Evolutionary conservation across 352 stramenopile species (phyloP).

Genomic region (Globisporangium megalacanthum): DNA sequence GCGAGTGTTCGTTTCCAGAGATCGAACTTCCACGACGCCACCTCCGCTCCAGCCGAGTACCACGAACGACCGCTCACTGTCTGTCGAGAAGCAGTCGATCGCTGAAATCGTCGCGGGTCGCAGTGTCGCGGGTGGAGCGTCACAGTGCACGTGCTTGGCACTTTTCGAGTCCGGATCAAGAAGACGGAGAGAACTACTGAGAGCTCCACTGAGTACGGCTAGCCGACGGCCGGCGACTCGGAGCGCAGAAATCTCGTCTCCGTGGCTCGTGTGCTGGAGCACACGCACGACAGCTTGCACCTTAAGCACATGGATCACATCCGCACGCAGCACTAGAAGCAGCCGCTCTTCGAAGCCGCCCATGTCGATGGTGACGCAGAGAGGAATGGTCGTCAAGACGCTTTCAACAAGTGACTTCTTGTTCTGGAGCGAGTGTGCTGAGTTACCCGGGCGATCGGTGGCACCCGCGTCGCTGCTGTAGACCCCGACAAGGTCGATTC

Average conservation of each 20-base stretch:
- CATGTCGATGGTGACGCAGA: constrained; percentile 55
- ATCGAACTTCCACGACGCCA: constrained; percentile 36
- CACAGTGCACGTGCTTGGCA: background rate
- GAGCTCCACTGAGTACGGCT: constrained; percentile 7
- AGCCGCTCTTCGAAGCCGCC: constrained; percentile 40
- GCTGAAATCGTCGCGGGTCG: constrained; percentile 13
- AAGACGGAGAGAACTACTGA: background rate
- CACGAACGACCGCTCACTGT: constrained; percentile 16
- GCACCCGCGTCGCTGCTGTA: constrained; percentile 10
- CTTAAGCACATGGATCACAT: constrained; percentile 67
- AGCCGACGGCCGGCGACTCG: constrained; percentile 12
- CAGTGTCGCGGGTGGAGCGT: constrained; percentile 3
- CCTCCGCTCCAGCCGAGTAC: constrained; percentile 48
- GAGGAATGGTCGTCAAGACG: constrained; percentile 10
- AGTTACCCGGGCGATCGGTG: constrained; percentile 5
- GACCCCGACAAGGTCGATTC: constrained; percentile 23
- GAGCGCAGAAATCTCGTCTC: constrained; percentile 20
- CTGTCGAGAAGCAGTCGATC: constrained; percentile 11
- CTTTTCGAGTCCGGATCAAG: background rate
- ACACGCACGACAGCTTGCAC: constrained; percentile 41
- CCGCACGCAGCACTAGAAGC: constrained; percentile 38
- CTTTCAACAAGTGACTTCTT: constrained; percentile 16
- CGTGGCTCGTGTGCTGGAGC: constrained; percentile 12
- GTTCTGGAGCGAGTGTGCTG: constrained; percentile 2
- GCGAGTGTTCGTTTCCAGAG: constrained; percentile 11